Conservation (phyloP, 148 eudicot genomes). For the Oxyria digyna region DNA sequence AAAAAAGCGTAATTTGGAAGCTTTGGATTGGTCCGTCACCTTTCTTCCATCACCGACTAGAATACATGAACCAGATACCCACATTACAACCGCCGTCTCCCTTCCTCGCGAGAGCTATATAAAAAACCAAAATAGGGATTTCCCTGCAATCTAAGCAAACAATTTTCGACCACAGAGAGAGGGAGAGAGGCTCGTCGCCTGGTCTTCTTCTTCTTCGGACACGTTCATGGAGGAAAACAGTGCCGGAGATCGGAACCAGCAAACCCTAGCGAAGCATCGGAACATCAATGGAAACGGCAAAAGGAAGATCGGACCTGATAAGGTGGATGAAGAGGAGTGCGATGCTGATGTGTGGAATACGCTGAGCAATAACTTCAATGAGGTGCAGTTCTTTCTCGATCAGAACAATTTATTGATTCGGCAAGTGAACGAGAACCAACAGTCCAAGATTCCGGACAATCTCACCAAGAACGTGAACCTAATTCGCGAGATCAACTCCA, state of each 20-base stretch:
- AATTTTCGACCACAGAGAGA: background rate
- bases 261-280: constrained; percentile 1
- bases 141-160: background rate
- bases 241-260: background rate
- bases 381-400: constrained; percentile 48
- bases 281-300: background rate
- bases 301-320: constrained; percentile 6
- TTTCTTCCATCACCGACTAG: constrained; percentile 2
- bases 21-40: background rate
- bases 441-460: constrained; percentile 43
- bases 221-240: background rate
- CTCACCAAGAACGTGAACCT: constrained; percentile 41
- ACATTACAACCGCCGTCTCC: background rate
- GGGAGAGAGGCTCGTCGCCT: background rate
- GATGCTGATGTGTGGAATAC: constrained; percentile 26
- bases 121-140: background rate
- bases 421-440: constrained; percentile 64
- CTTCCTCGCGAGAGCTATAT: too few relatives aligned
- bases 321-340: constrained; percentile 7
- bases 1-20: background rate
- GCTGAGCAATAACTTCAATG: constrained; percentile 27
- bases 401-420: constrained; percentile 43
- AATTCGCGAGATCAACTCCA: constrained; percentile 50
- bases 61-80: background rate
- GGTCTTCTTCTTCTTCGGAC: background rate